A percentile compares a stretch with the other conserved stretches of the same genome.
These are phyloP conservation scores for Monosporascus cannonballus DNA, from an alignment of 2,329 filamentous ascomycete species.

Conservation along the genomic window DNA sequence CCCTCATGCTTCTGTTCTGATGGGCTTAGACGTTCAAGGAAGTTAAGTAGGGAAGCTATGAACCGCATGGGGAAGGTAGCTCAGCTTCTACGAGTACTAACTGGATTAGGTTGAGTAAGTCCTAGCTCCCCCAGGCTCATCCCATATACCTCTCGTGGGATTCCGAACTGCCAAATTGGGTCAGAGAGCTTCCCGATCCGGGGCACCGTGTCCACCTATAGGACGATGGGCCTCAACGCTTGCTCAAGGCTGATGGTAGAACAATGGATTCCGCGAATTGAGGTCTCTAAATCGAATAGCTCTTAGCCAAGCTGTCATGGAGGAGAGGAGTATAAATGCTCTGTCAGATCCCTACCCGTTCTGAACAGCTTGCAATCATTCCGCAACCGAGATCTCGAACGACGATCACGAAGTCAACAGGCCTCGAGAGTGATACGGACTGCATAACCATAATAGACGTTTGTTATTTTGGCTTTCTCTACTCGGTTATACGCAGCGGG, in stretches of 20 bases:
- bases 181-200: not conserved
- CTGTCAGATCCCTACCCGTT: no score
- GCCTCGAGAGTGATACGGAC: no score
- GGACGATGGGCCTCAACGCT: not conserved
- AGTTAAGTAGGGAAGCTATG: no score
- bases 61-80: not conserved
- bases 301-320: not conserved
- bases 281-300: no score
- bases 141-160: not conserved
- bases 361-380: not conserved
- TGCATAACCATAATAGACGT: not conserved
- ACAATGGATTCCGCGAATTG: not conserved
- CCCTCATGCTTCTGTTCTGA: no score
- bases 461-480: not conserved
- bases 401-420: not conserved
- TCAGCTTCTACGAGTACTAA: not conserved
- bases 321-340: not conserved
- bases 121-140: not conserved
- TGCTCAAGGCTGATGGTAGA: not conserved
- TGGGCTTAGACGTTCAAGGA: no score
- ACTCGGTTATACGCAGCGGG: not conserved
- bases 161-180: not conserved
- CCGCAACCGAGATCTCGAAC: not conserved
- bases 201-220: not conserved
- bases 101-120: not conserved